These are phyloP conservation scores for Luzula sylvatica DNA, from an alignment of 176 grass and related monocot genomes.

Conservation along the genomic window DNA sequence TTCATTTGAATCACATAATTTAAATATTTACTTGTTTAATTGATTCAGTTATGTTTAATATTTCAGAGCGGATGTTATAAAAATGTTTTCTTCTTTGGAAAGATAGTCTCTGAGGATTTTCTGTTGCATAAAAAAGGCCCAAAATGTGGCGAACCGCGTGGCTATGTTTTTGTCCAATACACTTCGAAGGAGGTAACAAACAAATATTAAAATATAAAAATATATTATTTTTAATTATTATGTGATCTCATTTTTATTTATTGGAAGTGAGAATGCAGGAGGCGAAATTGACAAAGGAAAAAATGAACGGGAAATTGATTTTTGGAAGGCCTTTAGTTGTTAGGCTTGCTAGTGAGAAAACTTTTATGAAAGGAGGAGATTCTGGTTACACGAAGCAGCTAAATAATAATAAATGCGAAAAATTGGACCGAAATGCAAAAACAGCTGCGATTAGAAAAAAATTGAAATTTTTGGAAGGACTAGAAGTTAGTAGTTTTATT, in stretches of 20 bases:
- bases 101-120: conserved; percentile 68
- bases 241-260: conserved; percentile 49
- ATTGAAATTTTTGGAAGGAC: conserved; percentile 58
- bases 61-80: conserved; percentile 65
- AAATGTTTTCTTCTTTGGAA: conserved; percentile 84
- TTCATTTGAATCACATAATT: neutral
- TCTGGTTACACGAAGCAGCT: conserved; percentile 21
- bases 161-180: conserved; percentile 89
- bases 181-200: conserved; percentile 73
- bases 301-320: conserved; percentile 73
- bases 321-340: conserved; percentile 64
- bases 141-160: conserved; percentile 72
- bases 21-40: neutral
- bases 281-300: conserved; percentile 72
- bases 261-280: conserved; percentile 97
- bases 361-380: conserved; percentile 16
- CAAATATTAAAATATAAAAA: conserved; percentile 7
- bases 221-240: neutral
- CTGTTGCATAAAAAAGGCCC: conserved; percentile 73
- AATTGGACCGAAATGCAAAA: conserved; percentile 47
- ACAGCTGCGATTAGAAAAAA: conserved; percentile 82
- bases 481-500: conserved; percentile 31
- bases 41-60: conserved; percentile 10
- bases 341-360: conserved; percentile 71
- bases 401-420: conserved; percentile 30